These are phyloP conservation scores for Manihot esculenta DNA, from an alignment of 441 rosid genomes.

Conservation along the genomic window DNA sequence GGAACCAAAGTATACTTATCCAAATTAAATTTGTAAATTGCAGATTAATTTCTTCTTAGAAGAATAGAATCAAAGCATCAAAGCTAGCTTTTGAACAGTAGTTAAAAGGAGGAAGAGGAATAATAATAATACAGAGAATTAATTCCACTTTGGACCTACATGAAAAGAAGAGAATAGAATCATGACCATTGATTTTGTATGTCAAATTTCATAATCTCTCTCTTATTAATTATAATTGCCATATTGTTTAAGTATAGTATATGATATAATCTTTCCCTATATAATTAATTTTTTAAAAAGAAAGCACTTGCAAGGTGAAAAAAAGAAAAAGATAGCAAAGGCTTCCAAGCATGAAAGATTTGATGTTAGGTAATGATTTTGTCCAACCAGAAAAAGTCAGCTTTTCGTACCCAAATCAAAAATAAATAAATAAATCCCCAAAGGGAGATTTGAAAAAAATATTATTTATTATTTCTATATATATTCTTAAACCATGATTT, in stretches of 20 bases:
- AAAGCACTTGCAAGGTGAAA: slow-evolving; percentile 29
- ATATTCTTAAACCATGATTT: slow-evolving; percentile 29
- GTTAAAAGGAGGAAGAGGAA: slow-evolving; percentile 34
- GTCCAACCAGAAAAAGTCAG: slow-evolving; percentile 35
- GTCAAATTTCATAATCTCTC: too few species aligned
- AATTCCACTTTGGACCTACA: slow-evolving; percentile 41
- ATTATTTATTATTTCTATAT: too few species aligned
- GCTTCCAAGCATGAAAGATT: slow-evolving; percentile 39
- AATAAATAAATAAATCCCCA: slow-evolving; percentile 14
- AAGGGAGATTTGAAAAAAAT: too few species aligned
- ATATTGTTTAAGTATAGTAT: too few species aligned
- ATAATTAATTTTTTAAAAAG: slow-evolving; percentile 14
- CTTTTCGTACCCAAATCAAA: slow-evolving; percentile 29
- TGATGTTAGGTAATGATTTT: slow-evolving; percentile 46
- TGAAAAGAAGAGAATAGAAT: slow-evolving; percentile 64
- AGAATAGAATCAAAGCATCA: slow-evolving; percentile 37
- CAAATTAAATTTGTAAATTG: background rate
- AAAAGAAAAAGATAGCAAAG: slow-evolving; percentile 22
- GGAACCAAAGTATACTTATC: slow-evolving; percentile 13
- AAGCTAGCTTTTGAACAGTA: slow-evolving; percentile 22
- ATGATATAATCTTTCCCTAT: slow-evolving; percentile 6
- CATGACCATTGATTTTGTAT: too few species aligned
- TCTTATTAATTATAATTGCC: background rate
- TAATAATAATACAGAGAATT: slow-evolving; percentile 42
- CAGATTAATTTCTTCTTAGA: slow-evolving; percentile 16